Evolutionary conservation across 345 rosid species (phyloP).

Genomic region (Acer yangbiense): DNA sequence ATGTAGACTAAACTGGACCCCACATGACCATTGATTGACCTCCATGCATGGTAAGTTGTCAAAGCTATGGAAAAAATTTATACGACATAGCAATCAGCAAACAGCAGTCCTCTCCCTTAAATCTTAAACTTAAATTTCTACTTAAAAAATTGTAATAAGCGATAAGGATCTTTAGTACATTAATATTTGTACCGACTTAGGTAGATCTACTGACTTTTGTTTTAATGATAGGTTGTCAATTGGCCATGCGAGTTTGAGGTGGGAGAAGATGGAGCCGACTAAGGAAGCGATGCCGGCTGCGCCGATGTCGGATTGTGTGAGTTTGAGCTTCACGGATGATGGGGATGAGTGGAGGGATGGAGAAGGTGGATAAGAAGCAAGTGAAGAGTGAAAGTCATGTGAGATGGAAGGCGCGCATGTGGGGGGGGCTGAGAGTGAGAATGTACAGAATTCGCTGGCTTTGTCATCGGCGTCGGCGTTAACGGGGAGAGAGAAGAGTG

Average conservation of each 20-base stretch:
- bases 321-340: slow-evolving; percentile 59
- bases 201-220: no score
- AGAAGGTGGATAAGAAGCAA: slow-evolving; percentile 86
- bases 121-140: no score
- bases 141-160: no score
- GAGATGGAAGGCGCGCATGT: slow-evolving; percentile 75
- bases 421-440: slow-evolving; percentile 62
- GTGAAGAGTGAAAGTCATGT: slow-evolving; percentile 88
- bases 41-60: not conserved
- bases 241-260: slow-evolving; percentile 26
- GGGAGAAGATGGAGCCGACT: slow-evolving; percentile 78
- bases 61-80: no score
- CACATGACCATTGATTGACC: not conserved
- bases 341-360: slow-evolving; percentile 81
- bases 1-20: not conserved
- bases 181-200: no score
- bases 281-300: slow-evolving; percentile 75
- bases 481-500: slow-evolving; percentile 35
- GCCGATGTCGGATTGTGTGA: slow-evolving; percentile 52
- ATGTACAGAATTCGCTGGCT: slow-evolving; percentile 62
- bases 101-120: no score
- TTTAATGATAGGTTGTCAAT: no score
- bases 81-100: no score
- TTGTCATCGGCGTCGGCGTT: slow-evolving; percentile 44
- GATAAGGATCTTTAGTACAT: no score